These are phyloP conservation scores for Vitis hybrid DNA, from an alignment of 177 flowering plant species.

Conservation along the genomic window DNA sequence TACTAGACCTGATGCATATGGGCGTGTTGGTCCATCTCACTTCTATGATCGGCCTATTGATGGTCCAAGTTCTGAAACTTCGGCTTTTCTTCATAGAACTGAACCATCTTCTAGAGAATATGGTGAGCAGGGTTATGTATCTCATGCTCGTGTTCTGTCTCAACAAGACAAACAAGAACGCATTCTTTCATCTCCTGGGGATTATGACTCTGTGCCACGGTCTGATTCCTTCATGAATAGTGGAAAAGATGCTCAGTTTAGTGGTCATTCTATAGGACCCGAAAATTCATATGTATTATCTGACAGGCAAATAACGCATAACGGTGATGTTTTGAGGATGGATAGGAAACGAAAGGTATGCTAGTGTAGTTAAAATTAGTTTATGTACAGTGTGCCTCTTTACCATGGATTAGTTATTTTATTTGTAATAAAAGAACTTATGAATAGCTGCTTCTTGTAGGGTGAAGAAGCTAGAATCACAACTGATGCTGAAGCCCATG, in stretches of 20 bases:
- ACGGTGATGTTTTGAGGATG: conserved; percentile 47
- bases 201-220: conserved; percentile 37
- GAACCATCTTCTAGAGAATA: conserved; percentile 45
- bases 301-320: conserved; percentile 36
- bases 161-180: conserved; percentile 56
- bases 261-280: conserved; percentile 46
- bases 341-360: conserved; percentile 92
- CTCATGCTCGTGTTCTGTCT: conserved; percentile 43
- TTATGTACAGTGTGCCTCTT: background rate
- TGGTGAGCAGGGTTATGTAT: conserved; percentile 46
- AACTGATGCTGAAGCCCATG: conserved; percentile 82
- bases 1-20: conserved; percentile 56
- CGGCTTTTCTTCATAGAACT: conserved; percentile 47
- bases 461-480: conserved; percentile 71
- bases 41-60: conserved; percentile 48
- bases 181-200: conserved; percentile 41
- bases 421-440: background rate
- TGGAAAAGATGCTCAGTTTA: conserved; percentile 41
- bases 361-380: background rate
- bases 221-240: conserved; percentile 33
- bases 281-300: conserved; percentile 49
- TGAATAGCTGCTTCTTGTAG: conserved; percentile 31
- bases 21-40: conserved; percentile 49
- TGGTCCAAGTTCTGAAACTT: conserved; percentile 42
- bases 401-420: background rate